Base-by-base conservation (phyloP, 768 basidiomycete genomes). In the Phaeolepiota aurea region DNA sequence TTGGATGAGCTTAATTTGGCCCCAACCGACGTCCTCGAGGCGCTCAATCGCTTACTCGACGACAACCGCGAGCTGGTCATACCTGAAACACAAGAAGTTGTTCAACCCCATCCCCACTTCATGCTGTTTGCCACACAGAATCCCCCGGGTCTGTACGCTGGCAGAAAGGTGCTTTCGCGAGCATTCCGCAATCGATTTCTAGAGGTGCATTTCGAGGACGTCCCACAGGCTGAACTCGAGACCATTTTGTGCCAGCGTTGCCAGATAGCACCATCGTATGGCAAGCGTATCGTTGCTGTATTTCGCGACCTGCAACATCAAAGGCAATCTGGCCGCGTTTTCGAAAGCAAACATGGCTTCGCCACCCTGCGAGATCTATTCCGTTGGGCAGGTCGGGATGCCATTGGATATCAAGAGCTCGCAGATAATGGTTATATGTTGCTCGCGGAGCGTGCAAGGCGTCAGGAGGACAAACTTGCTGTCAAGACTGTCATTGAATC, bases 61-160 rank as follows among this genome's bases (percentile, higher is more conserved):
- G 96, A 99, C 55, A 99, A 99, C 50, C 82, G 96, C 35, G 96
- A 99, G 57, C 69, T 99, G 15, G 74, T 97, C 32, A 84, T 99
- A 39, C 87, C 94, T 0, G 96, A 98, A 58, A 98, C 96, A 0
- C 87, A 91, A 45, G 96, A 99, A 60, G 79, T 98, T 16, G 76
- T 99, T 23, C 76, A 72, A 9, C 96, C 96, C 1, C 94, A 98
- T 59, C 82, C 90, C 1, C 82, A 90, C 56, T 99, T 98, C 68
- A 90, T 97, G 82, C 74, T 99, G 5, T 99, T 99, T 56, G 92
- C 94, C 3, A 97, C 96, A 0, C 96, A 98, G 59, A 98, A 99
- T 58, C 96, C 96, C 14, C 87, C 94, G 0, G 94, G 94, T 2
- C 58, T 97, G 18, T 98, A 98, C 55, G 94, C 84, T 2, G 96